A percentile compares a stretch with the other conserved stretches of the same genome.
Conservation (phyloP, 2,329 filamentous ascomycete genomes). For the Alternaria triticimaculans region DNA sequence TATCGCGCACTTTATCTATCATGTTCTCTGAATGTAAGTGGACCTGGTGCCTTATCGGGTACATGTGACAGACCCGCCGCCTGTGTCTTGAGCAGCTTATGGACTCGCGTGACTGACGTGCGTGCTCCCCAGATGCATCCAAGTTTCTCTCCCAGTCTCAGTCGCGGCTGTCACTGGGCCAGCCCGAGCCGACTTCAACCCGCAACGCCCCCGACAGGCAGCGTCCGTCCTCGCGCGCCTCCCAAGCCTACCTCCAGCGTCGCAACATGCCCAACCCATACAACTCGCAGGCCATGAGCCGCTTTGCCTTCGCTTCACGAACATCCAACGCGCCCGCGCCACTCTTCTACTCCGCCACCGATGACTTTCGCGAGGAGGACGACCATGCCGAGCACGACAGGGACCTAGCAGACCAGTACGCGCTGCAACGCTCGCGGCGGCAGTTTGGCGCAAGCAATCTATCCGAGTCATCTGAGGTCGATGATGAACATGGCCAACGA, state of each 20-base stretch:
- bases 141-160: conserved; percentile 97
- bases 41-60: conserved; percentile 35
- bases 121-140: conserved; percentile 77
- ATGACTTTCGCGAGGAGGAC: conserved; percentile 91
- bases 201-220: conserved; percentile 57
- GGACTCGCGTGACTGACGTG: conserved; percentile 54
- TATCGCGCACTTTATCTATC: conserved; percentile 23
- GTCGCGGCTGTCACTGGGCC: conserved; percentile 80
- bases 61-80: conserved; percentile 40
- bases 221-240: conserved; percentile 55
- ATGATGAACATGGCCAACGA: conserved; percentile 65
- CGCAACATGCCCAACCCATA: conserved; percentile 74
- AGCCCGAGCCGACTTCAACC: conserved; percentile 55
- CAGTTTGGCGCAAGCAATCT: conserved; percentile 85
- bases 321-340: conserved; percentile 81
- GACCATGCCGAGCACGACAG: conserved; percentile 89
- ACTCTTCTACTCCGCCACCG: conserved; percentile 89
- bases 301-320: conserved; percentile 81
- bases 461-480: conserved; percentile 84
- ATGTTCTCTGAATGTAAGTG: conserved; percentile 92
- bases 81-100: conserved; percentile 33
- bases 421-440: conserved; percentile 84
- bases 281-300: conserved; percentile 69
- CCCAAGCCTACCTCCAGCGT: conserved; percentile 59
- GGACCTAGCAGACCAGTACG: conserved; percentile 93